Conservation (phyloP, 2,329 filamentous ascomycete genomes). For the Sporothrix variecibatus region DNA sequence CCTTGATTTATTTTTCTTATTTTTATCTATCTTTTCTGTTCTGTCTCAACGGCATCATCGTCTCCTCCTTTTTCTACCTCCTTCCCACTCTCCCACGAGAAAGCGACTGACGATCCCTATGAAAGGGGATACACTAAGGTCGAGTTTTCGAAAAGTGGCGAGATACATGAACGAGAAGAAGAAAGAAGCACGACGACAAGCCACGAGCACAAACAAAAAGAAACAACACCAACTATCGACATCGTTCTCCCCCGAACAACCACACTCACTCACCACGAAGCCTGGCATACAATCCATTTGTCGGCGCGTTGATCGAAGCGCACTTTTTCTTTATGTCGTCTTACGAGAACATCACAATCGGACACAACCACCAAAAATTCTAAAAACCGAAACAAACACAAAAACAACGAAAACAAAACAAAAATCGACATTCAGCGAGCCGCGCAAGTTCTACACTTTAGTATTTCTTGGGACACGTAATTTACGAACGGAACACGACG, state of each 20-base stretch:
- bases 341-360: slow-evolving; percentile 15
- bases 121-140: slow-evolving; percentile 23
- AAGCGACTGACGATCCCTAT: slow-evolving; percentile 22
- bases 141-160: background rate
- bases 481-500: background rate
- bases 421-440: background rate
- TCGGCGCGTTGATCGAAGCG: background rate
- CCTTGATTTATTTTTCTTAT: slow-evolving; percentile 31
- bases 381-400: background rate
- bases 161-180: background rate
- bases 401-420: background rate
- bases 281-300: background rate
- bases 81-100: slow-evolving; percentile 29
- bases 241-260: background rate
- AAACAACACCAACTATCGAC: background rate
- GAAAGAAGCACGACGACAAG: background rate
- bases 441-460: slow-evolving; percentile 9
- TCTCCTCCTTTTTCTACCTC: background rate
- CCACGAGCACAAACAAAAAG: background rate
- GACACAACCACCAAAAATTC: background rate
- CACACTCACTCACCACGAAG: background rate
- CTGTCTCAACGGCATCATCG: slow-evolving; percentile 21
- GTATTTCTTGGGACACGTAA: background rate
- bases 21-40: slow-evolving; percentile 28
- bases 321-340: slow-evolving; percentile 15